Base-by-base conservation (phyloP, 73 alveolate genomes). In the Paramecium sonneborni region DNA sequence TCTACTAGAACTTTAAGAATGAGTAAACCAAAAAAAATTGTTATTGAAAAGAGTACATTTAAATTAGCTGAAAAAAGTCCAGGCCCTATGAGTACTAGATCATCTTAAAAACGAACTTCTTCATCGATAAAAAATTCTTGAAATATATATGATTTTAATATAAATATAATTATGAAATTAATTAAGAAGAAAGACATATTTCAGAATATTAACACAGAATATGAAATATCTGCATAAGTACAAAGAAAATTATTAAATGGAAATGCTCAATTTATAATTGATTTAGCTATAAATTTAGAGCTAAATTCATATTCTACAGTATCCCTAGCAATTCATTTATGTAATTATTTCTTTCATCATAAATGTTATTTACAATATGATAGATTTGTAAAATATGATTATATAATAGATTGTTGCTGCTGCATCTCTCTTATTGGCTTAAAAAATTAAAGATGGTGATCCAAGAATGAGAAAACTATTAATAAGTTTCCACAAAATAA, bases 401-500 rank as follows among this genome's bases (percentile, higher is more conserved):
- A n/a, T 79, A 79, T 10, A 20, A 3, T 79, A 79, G 90, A 79
- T 79, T 41, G 72, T 79, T 79, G 90, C 76, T n/a, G 90, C 90
- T 41, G 90, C 90, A 24, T 79, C 90, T 9, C 72, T 79, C 6
- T 41, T 79, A 44, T 79, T 79, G 32, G 90, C 90, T 12, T 79
- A 79, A 79, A 79, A 79, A 79, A 79, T 79, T 3, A 79, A 79
- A 44, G 90, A 79, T 21, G 90, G 90, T 14, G 90, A 79, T 46
- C 90, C 90, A 44, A 79, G 90, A 79, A 79, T 79, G 90, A 79
- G 72, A 79, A 79, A 43, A 39, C 26, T 79, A 23, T 46, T 79
- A 14, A 23, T 30, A 1, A 79, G 74, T 21, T 79, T 43, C 41
- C 74, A 79, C n/a, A 79, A 46, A 20, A 79, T 79, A 10, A 43